Evolutionary conservation across 2,329 filamentous ascomycete species (phyloP).

Genomic region (Tolypocladium ophioglossoides): DNA sequence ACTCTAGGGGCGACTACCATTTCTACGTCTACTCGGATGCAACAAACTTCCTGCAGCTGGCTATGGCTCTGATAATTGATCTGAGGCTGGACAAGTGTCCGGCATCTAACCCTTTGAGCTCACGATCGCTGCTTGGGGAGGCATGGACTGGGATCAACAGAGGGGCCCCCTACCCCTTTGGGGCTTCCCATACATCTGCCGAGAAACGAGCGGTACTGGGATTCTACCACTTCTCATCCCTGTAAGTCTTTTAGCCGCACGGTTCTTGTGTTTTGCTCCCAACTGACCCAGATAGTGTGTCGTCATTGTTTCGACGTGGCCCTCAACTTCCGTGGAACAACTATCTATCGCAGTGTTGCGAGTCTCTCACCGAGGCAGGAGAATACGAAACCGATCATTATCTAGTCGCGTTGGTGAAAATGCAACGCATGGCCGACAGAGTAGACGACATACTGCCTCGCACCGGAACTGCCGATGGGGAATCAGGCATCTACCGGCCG

Average conservation of each 20-base stretch:
- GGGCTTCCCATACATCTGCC: conserved; percentile 15
- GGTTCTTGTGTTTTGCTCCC: neutral
- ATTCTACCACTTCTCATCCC: conserved; percentile 25
- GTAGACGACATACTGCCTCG: too few species aligned
- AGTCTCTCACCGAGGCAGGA: too few species aligned
- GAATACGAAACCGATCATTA: too few species aligned
- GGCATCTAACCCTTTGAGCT: conserved; percentile 8
- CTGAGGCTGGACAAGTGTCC: conserved; percentile 23
- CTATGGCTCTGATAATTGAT: conserved; percentile 25
- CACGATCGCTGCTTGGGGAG: conserved; percentile 21
- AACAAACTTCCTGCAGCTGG: conserved; percentile 28
- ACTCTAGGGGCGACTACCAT: conserved; percentile 26
- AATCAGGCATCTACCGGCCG: too few species aligned
- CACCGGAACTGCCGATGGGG: too few species aligned
- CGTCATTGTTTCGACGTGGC: too few species aligned
- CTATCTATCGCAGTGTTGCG: too few species aligned
- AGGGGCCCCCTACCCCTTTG: conserved; percentile 4
- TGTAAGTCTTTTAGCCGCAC: conserved; percentile 12
- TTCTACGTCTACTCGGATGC: conserved; percentile 24
- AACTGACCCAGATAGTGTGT: too few species aligned
- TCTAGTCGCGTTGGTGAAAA: too few species aligned
- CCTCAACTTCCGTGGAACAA: too few species aligned
- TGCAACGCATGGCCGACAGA: too few species aligned
- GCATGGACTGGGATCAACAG: conserved; percentile 14
- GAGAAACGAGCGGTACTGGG: conserved; percentile 30